phyloP scores from a whole-genome alignment of 2,329 filamentous ascomycete species.

The Albifimbria verrucaria region DNA sequence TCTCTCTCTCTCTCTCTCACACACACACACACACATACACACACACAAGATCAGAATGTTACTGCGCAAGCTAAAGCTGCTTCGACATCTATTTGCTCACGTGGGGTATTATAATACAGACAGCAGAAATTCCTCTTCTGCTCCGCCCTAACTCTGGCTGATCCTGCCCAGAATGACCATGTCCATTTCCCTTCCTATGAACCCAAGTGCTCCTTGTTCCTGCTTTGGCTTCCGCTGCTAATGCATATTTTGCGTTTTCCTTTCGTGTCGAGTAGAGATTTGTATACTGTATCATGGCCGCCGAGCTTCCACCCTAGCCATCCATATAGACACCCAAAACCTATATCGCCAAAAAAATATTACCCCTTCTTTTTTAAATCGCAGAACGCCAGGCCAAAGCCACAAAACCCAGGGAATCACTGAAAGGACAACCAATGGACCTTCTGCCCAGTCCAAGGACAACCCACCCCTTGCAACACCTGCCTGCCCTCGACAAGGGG shows the following conservation, averaged over 20 bases:
- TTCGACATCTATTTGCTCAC: background rate
- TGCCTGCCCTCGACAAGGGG: slow-evolving; percentile 14
- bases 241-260: slow-evolving; percentile 17
- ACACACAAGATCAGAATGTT: too few species aligned
- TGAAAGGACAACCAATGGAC: too few species aligned
- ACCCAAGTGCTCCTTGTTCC: background rate
- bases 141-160: background rate
- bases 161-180: too few species aligned
- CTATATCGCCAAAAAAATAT: too few species aligned
- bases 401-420: background rate
- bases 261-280: slow-evolving; percentile 47
- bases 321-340: slow-evolving; percentile 5
- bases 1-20: too few species aligned
- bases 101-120: background rate
- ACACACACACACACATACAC: too few species aligned
- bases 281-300: slow-evolving; percentile 40
- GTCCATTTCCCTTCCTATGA: background rate
- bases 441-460: too few species aligned
- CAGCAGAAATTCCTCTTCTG: background rate
- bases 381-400: background rate
- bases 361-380: background rate
- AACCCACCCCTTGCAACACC: slow-evolving; percentile 16
- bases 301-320: slow-evolving; percentile 7
- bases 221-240: background rate
- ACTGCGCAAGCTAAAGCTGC: background rate